A percentile compares a stretch with the other conserved stretches of the same genome.
These are phyloP conservation scores for Fusarium austroafricanum DNA, from an alignment of 2,329 filamentous ascomycete species.

Conservation along the genomic window DNA sequence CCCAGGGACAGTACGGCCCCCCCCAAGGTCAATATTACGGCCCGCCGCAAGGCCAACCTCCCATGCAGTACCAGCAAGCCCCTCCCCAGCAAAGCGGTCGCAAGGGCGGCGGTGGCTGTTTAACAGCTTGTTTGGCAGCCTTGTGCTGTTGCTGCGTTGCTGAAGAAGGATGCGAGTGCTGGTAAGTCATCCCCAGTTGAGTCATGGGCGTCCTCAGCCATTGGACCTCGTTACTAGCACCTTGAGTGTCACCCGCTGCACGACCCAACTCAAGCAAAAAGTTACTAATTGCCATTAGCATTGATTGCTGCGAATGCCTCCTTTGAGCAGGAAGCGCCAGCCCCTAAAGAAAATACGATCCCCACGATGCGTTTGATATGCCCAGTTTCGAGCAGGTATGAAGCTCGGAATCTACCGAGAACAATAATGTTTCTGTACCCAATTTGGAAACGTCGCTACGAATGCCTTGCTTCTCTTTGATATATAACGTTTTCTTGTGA, in stretches of 20 bases:
- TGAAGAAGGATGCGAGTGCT: slow-evolving; percentile 64
- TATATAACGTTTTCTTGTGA: slow-evolving; percentile 9
- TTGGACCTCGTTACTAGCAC: slow-evolving; percentile 7
- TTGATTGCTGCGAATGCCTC: slow-evolving; percentile 58
- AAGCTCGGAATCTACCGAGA: neutral
- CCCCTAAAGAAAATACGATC: slow-evolving; percentile 9
- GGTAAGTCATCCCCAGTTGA: slow-evolving; percentile 47
- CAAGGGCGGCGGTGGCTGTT: slow-evolving; percentile 55
- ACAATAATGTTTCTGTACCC: neutral
- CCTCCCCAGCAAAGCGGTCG: slow-evolving; percentile 51
- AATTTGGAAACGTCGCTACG: slow-evolving; percentile 22
- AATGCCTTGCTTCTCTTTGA: slow-evolving; percentile 10
- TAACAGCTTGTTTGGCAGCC: slow-evolving; percentile 60
- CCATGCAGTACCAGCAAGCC: slow-evolving; percentile 58
- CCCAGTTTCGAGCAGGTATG: neutral
- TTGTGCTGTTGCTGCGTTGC: slow-evolving; percentile 64
- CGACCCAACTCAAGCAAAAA: neutral
- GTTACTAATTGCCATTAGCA: slow-evolving; percentile 42
- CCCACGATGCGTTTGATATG: slow-evolving; percentile 2
- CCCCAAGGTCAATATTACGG: slow-evolving; percentile 48
- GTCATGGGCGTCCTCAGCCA: slow-evolving; percentile 12
- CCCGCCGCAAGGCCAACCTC: slow-evolving; percentile 54
- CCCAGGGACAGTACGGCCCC: slow-evolving; percentile 47
- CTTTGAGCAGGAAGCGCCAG: slow-evolving; percentile 41
- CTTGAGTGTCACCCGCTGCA: slow-evolving; percentile 6